These are phyloP conservation scores for Yarrowia keelungensis DNA, from an alignment of 805 yeast genomes.

Conservation along the genomic window DNA sequence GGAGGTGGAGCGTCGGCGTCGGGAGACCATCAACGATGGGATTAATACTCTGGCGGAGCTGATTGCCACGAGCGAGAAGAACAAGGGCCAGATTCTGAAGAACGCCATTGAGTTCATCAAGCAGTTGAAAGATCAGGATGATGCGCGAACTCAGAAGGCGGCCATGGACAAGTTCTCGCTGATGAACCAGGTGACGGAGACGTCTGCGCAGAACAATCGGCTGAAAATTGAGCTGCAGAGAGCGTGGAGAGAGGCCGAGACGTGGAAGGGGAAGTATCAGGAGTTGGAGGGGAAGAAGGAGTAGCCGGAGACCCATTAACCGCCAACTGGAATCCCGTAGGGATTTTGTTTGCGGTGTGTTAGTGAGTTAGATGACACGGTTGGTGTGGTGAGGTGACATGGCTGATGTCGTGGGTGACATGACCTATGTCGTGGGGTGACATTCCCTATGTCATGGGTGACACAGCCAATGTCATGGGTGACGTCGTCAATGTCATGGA, in stretches of 20 bases:
- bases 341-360: too few species aligned
- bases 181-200: constrained; percentile 88
- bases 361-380: too few species aligned
- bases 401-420: neutral
- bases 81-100: constrained; percentile 87
- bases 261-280: constrained; percentile 61
- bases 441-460: neutral
- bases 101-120: constrained; percentile 91
- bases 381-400: neutral
- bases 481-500: too few species aligned
- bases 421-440: too few species aligned
- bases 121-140: constrained; percentile 87
- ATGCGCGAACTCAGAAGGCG: constrained; percentile 90
- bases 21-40: constrained; percentile 88
- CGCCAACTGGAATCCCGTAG: too few species aligned
- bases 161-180: constrained; percentile 89
- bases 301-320: neutral
- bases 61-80: constrained; percentile 82
- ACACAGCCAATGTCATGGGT: neutral
- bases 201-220: constrained; percentile 84
- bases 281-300: constrained; percentile 30
- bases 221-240: constrained; percentile 86
- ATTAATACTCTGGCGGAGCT: constrained; percentile 78
- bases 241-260: constrained; percentile 91
- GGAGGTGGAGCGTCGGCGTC: constrained; percentile 91